phyloP scores from a whole-genome alignment of 306 rosid species.

The Lagenaria siceraria region DNA sequence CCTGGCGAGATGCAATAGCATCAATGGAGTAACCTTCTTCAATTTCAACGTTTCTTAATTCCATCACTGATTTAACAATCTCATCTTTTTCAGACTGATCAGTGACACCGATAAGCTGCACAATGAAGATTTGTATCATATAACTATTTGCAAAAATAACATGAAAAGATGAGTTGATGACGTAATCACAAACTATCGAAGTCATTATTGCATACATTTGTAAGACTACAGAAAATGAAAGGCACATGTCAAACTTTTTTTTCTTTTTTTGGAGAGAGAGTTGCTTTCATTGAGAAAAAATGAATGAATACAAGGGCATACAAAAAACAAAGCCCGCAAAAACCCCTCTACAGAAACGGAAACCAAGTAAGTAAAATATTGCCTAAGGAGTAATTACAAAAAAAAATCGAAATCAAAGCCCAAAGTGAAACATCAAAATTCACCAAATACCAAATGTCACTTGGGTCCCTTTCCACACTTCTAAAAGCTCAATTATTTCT shows the following conservation, averaged over 20 bases:
- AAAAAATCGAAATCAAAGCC: too few relatives aligned
- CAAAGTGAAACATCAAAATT: too few relatives aligned
- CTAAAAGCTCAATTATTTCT: too few relatives aligned
- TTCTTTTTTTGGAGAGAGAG: too few relatives aligned
- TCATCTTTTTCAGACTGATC: conserved; percentile 91
- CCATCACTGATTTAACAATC: conserved; percentile 86
- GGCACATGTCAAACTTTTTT: background rate
- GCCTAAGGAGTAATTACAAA: too few relatives aligned
- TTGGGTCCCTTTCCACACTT: too few relatives aligned
- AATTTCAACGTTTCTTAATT: conserved; percentile 63
- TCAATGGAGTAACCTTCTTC: conserved; percentile 84
- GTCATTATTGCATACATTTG: background rate
- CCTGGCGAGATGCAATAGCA: conserved; percentile 71
- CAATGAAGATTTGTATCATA: conserved; percentile 12
- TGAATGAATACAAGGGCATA: too few relatives aligned
- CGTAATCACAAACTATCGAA: background rate
- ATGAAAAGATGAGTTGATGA: conserved; percentile 5
- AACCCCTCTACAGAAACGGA: too few relatives aligned
- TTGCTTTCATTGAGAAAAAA: too few relatives aligned
- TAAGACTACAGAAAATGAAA: background rate
- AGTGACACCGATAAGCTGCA: conserved; percentile 82
- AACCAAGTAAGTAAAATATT: too few relatives aligned
- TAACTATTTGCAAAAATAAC: conserved; percentile 12
- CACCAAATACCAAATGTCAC: too few relatives aligned
- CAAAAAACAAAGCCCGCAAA: too few relatives aligned